Conservation (phyloP, 2,329 filamentous ascomycete genomes). For the Emydomyces testavorans region DNA sequence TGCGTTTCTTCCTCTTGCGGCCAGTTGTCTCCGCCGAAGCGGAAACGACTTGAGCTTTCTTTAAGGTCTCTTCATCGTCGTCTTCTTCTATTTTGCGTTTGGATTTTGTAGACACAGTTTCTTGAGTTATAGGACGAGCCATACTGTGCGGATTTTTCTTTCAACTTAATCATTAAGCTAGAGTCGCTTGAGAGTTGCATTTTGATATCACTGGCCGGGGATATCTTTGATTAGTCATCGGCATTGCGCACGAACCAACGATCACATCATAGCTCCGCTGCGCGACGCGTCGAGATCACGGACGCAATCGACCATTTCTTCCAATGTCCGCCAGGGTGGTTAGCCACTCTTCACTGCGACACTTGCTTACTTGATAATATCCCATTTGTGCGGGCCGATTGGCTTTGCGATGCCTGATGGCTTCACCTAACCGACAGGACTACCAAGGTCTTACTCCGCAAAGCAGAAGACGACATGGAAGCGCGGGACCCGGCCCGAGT, state of each 20-base stretch:
- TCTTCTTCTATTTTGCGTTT: slow-evolving; percentile 13
- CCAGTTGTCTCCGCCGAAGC: slow-evolving; percentile 9
- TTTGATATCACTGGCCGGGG: not conserved
- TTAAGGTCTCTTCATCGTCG: slow-evolving; percentile 24
- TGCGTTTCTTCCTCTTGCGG: slow-evolving; percentile 19
- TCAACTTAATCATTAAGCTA: not conserved
- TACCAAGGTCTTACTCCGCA: not conserved
- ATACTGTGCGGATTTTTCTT: not conserved
- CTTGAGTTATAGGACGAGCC: not conserved
- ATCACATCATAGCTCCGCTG: not conserved
- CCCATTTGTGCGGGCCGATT: not conserved
- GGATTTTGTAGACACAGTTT: not conserved
- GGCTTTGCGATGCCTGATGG: not conserved
- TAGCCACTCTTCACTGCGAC: not conserved
- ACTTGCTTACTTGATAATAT: not conserved
- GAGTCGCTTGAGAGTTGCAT: not conserved
- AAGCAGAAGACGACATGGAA: not conserved
- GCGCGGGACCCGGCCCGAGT: slow-evolving; percentile 6
- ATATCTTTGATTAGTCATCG: slow-evolving; percentile 9
- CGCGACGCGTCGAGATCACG: no score
- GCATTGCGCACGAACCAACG: not conserved
- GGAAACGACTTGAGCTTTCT: slow-evolving; percentile 18
- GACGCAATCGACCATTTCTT: no score
- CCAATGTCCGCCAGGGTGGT: not conserved
- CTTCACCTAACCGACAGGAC: not conserved